Evolutionary conservation across 169 alveolate species (phyloP).

Genomic region (Theileria sp.): DNA sequence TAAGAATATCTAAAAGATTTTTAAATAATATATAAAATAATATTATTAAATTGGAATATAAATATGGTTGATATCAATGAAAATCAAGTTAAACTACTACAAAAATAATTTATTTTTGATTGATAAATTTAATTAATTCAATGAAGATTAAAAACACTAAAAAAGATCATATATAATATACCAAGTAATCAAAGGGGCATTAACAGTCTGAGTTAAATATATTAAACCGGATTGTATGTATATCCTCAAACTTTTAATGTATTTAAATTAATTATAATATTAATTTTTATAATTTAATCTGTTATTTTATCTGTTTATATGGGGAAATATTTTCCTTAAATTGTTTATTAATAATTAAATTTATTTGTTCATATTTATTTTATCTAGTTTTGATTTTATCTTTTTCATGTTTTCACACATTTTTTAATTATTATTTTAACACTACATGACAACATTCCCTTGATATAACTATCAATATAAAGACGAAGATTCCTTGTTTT

Average conservation of each 20-base stretch:
- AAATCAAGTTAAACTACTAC: too few relatives aligned
- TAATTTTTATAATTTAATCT: neutral
- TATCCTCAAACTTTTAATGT: too few relatives aligned
- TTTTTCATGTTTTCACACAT: neutral
- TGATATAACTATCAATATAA: neutral
- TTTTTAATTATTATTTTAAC: neutral
- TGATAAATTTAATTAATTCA: too few relatives aligned
- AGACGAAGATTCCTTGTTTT: neutral
- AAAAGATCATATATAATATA: too few relatives aligned
- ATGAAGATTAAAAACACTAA: too few relatives aligned
- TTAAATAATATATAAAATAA: neutral
- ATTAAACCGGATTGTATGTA: neutral
- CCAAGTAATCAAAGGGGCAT: neutral
- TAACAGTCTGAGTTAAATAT: too few relatives aligned
- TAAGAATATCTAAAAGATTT: neutral
- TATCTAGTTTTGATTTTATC: neutral
- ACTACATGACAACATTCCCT: neutral
- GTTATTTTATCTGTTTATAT: too few relatives aligned
- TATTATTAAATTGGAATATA: neutral
- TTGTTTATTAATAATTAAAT: neutral
- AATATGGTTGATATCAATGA: too few relatives aligned
- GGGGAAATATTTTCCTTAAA: neutral
- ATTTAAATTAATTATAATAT: too few relatives aligned
- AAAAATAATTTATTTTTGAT: too few relatives aligned
- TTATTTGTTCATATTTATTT: neutral